These are phyloP conservation scores for Microbotryum lychnidis-dioicae DNA, from an alignment of 1,284 basidiomycete genomes.

Conservation along the genomic window DNA sequence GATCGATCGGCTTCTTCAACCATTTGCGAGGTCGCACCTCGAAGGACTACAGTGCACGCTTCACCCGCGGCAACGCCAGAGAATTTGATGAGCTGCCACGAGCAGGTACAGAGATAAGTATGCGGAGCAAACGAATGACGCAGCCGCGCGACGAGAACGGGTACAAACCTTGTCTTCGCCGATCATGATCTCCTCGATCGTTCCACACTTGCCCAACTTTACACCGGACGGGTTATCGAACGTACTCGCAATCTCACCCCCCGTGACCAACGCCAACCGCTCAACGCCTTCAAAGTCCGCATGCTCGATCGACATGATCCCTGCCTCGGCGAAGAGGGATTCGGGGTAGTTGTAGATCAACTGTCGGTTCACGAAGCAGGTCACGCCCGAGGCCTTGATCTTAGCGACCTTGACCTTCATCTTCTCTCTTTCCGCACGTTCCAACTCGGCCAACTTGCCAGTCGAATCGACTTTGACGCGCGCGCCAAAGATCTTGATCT, in stretches of 20 bases:
- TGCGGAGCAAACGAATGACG: background rate
- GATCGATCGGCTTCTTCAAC: constrained; percentile 98
- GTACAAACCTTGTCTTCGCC: constrained; percentile 86
- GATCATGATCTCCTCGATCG: constrained; percentile 98
- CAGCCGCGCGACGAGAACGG: background rate
- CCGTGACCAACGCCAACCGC: constrained; percentile 87
- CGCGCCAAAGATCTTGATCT: constrained; percentile 98
- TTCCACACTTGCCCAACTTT: constrained; percentile 83
- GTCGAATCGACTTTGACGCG: constrained; percentile 92
- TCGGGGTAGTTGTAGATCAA: constrained; percentile 99
- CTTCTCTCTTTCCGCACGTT: constrained; percentile 94
- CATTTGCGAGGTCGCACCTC: constrained; percentile 97
- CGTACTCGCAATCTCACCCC: constrained; percentile 93
- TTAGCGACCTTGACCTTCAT: constrained; percentile 97
- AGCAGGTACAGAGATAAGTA: background rate
- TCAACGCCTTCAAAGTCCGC: constrained; percentile 99
- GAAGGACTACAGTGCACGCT: constrained; percentile 97
- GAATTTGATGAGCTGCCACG: constrained; percentile 84
- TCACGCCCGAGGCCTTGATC: constrained; percentile 92
- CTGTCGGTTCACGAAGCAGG: constrained; percentile 96
- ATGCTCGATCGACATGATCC: constrained; percentile 95
- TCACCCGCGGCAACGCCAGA: constrained; percentile 95
- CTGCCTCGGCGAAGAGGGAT: constrained; percentile 81
- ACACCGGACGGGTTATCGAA: constrained; percentile 92
- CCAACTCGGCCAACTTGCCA: constrained; percentile 92